phyloP scores from a whole-genome alignment of 257 asterid species.

The Phtheirospermum japonicum region DNA sequence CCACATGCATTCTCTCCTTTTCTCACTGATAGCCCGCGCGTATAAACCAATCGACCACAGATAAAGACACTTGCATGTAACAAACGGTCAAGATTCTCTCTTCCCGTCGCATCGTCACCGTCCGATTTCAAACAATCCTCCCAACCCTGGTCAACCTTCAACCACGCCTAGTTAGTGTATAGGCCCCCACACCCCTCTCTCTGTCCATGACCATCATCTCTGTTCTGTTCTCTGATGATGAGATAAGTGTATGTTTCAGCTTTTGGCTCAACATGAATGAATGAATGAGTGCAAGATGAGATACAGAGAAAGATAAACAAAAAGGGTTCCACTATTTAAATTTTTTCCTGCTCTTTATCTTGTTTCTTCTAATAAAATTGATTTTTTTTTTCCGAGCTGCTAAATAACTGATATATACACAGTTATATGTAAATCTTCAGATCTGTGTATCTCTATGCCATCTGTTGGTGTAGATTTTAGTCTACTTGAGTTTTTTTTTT shows the following conservation, averaged over 20 bases:
- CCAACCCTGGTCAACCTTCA: not conserved
- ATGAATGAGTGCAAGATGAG: too few relatives aligned
- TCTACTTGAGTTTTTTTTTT: too few relatives aligned
- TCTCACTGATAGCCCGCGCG: not conserved
- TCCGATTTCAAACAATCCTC: not conserved
- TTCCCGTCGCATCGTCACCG: not conserved
- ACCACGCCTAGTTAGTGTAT: not conserved
- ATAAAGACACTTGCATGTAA: too few relatives aligned
- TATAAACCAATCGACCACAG: not conserved
- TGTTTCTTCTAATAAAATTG: conserved; percentile 12
- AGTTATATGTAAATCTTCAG: not conserved
- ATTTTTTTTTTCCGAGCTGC: not conserved
- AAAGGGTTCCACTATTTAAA: conserved; percentile 1
- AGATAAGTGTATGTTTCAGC: conserved; percentile 6
- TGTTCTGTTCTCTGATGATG: conserved; percentile 33
- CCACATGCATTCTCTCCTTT: not conserved
- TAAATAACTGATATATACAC: not conserved
- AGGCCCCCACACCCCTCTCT: not conserved
- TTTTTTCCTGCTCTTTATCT: conserved; percentile 18
- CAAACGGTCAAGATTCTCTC: conserved; percentile 6
- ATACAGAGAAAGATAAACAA: too few relatives aligned
- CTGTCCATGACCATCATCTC: conserved; percentile 2
- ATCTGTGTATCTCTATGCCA: conserved; percentile 7
- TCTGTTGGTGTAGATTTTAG: too few relatives aligned
- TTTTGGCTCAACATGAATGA: too few relatives aligned